Conservation (phyloP, 805 yeast genomes). For the Naumovozyma baii region DNA sequence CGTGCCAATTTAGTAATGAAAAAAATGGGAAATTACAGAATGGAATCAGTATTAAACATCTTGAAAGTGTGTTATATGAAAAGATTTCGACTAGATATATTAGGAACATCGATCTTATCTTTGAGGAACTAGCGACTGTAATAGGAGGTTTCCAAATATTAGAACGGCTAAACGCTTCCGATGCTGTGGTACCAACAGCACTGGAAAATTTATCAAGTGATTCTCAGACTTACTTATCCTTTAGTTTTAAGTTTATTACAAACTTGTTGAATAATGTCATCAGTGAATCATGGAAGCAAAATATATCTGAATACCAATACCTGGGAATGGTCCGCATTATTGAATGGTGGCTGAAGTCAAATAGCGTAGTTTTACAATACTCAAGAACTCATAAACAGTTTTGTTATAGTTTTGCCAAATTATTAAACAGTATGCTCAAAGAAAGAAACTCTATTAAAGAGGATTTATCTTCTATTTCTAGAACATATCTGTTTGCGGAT, state of each 20-base stretch:
- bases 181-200: constrained; percentile 2
- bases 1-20: constrained; percentile 11
- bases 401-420: constrained; percentile 22
- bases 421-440: constrained; percentile 25
- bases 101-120: constrained; percentile 20
- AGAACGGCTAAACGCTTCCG: constrained; percentile 1
- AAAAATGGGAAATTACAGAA: constrained; percentile 2
- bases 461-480: constrained; percentile 31
- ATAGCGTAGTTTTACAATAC: constrained; percentile 34
- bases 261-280: constrained; percentile 28
- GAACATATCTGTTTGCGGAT: constrained; percentile 51
- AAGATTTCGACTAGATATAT: constrained; percentile 20
- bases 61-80: constrained; percentile 14
- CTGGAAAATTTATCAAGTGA: constrained; percentile 7
- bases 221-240: constrained; percentile 27
- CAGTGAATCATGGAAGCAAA: constrained; percentile 21
- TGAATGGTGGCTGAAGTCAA: constrained; percentile 48
- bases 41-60: constrained; percentile 11
- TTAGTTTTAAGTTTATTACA: constrained; percentile 34
- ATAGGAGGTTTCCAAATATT: constrained; percentile 25
- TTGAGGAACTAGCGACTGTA: constrained; percentile 15
- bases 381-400: constrained; percentile 29
- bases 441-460: constrained; percentile 5
- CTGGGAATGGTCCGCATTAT: constrained; percentile 40
- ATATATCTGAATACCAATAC: constrained; percentile 13